Evolutionary conservation across 306 rosid species (phyloP).

Genomic region (Cicer yamashitae): DNA sequence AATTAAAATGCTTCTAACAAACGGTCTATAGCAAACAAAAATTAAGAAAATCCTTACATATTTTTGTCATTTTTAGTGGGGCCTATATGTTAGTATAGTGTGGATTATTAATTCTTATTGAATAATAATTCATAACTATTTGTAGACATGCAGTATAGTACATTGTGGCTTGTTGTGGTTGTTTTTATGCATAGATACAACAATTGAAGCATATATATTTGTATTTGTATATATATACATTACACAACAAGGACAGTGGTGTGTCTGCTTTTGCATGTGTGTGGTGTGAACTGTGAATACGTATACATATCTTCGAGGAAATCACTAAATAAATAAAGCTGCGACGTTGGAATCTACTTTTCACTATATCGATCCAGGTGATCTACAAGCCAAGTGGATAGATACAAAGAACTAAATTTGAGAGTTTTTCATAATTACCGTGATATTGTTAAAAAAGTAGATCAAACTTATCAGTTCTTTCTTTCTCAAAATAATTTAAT

Average conservation of each 20-base stretch:
- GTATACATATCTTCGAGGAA: constrained; percentile 11
- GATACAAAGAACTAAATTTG: not conserved
- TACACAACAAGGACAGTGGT: constrained; percentile 6
- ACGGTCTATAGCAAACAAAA: constrained; percentile 42
- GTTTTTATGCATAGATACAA: constrained; percentile 45
- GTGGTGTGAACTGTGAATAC: constrained; percentile 33
- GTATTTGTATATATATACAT: not conserved
- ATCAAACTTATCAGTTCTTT: too few relatives aligned
- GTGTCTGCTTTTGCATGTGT: constrained; percentile 48
- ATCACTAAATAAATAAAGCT: not conserved
- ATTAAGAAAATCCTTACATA: too few relatives aligned
- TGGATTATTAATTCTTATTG: constrained; percentile 8
- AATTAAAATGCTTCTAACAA: constrained; percentile 43
- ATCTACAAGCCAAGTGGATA: not conserved
- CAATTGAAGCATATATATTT: constrained; percentile 28
- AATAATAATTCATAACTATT: constrained; percentile 41
- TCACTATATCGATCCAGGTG: constrained; percentile 8
- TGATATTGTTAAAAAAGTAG: too few relatives aligned
- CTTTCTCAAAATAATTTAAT: too few relatives aligned
- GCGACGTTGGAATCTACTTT: constrained; percentile 38
- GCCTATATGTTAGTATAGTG: constrained; percentile 37
- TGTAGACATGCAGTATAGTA: constrained; percentile 43
- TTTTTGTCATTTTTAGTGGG: constrained; percentile 42
- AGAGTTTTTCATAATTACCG: too few relatives aligned
- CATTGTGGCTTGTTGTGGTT: constrained; percentile 43